Evolutionary conservation across 129 eudicot genomes (phyloP), one percentile per base, ranked within the genome.

Genomic region (Tanacetum coccineum): DNA sequence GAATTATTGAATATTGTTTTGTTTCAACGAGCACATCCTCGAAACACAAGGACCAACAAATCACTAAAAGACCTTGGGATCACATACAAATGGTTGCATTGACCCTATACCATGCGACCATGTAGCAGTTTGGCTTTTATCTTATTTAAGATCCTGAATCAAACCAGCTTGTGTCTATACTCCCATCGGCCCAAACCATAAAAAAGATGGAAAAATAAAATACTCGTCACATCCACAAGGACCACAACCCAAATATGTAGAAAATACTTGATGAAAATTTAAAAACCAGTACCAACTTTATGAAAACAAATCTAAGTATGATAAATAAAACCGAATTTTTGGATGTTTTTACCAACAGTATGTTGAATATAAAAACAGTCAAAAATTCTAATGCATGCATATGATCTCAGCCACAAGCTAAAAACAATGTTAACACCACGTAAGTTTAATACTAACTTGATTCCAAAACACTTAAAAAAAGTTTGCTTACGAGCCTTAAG

Each of bases 291-390:
- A 50, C 58, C 18, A 20, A 21, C 40, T 46, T 71, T 9, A 30
- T 18, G 36, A 36, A 7, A 36, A 71, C 32, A 67, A 17, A 50
- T 20, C 7, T 19, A 58, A 18, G 19, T 9, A n/a, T 15, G 62
- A 64, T 42, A 42, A 47, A 44, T 15, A 74, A 68, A 61, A 51
- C 18, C 8, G 63, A 75, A 76, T 68, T 76, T 76, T 68, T 76
- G 75, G 49, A 60, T 76, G 80, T 76, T 76, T 68, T 68, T 61
- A 68, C 75, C 74, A 68, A 76, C 80, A 75, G 68, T 61, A 21
- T 68, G 80, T 76, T 76, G 80, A 74, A 64, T 9, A 44, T 60
- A 68, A 75, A 59, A 75, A 61, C 70, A 61, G 55, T 18, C 59
- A 68, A 75, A 75, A 75, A 68, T 76, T 76, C 80, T 50, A 51